Conservation (phyloP, 2,329 filamentous ascomycete genomes). For the Diaporthe ilicicola region DNA sequence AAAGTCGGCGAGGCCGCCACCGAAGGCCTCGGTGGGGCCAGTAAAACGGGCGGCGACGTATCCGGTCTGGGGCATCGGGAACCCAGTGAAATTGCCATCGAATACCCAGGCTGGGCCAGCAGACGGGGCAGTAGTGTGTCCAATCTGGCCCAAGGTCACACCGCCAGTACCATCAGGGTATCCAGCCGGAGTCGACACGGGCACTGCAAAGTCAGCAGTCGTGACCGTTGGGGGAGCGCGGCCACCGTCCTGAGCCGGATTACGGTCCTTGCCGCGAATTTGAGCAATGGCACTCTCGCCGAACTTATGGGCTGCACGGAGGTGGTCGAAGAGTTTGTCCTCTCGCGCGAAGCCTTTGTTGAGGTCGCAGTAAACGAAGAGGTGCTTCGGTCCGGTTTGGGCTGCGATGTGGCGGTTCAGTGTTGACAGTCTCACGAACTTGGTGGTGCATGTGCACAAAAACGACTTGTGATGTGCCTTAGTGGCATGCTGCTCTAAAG, state of each 20-base stretch:
- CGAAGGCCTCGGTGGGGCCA: not conserved
- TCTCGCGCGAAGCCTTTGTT: not conserved
- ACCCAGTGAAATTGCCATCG: too few relatives aligned
- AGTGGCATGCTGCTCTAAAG: not conserved
- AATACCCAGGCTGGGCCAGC: not conserved
- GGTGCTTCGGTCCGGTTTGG: not conserved
- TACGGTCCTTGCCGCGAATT: not conserved
- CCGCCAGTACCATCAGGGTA: too few relatives aligned
- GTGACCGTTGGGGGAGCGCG: rapidly evolving
- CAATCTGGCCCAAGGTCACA: not conserved
- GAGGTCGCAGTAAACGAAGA: not conserved
- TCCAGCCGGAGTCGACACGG: not conserved
- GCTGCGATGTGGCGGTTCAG: not conserved
- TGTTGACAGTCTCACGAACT: not conserved
- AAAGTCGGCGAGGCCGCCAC: not conserved
- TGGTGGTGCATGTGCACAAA: not conserved
- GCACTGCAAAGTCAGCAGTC: not conserved
- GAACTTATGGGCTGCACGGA: not conserved
- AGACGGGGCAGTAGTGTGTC: not conserved
- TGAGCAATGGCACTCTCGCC: not conserved
- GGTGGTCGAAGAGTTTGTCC: not conserved
- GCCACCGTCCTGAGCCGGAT: not conserved
- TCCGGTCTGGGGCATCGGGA: too few relatives aligned
- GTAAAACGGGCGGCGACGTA: too few relatives aligned
- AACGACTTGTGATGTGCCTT: not conserved